Percentiles rank a stretch among this genome's conserved stretches.
phyloP scores from a whole-genome alignment of 2,329 filamentous ascomycete species.

The Cordyceps militaris region DNA sequence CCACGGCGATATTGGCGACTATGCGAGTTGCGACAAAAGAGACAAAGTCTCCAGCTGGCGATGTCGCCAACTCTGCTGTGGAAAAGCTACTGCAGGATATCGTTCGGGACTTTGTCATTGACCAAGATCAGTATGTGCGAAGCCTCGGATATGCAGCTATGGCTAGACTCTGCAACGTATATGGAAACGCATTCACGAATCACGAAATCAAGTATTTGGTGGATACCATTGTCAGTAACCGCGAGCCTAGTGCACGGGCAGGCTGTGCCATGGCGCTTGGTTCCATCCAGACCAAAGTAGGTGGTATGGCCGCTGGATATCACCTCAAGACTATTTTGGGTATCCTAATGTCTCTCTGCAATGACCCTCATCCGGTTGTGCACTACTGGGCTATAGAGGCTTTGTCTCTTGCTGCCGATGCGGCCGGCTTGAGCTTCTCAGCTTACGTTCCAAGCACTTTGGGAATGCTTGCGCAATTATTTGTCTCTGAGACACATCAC shows the following conservation, averaged over 20 bases:
- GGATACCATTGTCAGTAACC: conserved; percentile 88
- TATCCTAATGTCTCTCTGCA: conserved; percentile 95
- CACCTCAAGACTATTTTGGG: conserved; percentile 97
- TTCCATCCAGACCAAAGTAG: conserved; percentile 89
- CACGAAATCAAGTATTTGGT: conserved; percentile 85
- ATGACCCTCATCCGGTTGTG: conserved; percentile 88
- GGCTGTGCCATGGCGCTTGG: conserved; percentile 92
- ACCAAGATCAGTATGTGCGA: conserved; percentile 79
- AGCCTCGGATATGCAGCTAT: conserved; percentile 78
- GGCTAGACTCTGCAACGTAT: conserved; percentile 74
- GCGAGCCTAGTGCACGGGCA: conserved; percentile 86
- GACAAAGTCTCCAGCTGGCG: conserved; percentile 63
- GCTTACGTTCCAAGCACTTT: conserved; percentile 84
- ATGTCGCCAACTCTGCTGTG: conserved; percentile 66
- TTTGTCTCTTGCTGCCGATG: conserved; percentile 77
- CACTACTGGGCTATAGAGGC: conserved; percentile 96
- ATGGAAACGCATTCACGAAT: conserved; percentile 84
- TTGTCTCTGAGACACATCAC: conserved; percentile 86
- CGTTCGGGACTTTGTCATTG: conserved; percentile 63
- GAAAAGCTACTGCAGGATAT: conserved; percentile 80
- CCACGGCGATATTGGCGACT: conserved; percentile 70
- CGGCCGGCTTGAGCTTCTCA: conserved; percentile 86
- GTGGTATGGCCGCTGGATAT: conserved; percentile 93
- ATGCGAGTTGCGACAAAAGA: conserved; percentile 81
- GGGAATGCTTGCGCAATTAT: conserved; percentile 89